phyloP scores from a whole-genome alignment of 2,329 filamentous ascomycete genomes.

The Aspergillus sclerotialis region DNA sequence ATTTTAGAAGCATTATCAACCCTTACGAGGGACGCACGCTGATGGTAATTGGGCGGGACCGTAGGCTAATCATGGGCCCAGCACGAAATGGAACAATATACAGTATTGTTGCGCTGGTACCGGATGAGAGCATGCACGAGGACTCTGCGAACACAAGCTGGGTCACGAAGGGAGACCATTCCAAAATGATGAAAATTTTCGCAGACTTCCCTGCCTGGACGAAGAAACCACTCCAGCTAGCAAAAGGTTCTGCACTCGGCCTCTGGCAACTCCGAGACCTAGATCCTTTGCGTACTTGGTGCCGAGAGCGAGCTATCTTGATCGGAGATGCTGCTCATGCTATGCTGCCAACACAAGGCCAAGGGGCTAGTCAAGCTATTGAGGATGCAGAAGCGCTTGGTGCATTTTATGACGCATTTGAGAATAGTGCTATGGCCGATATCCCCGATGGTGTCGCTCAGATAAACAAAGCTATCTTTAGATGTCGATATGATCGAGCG shows the following conservation, averaged over 20 bases:
- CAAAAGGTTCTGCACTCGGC: not conserved
- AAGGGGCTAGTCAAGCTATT: conserved; percentile 37
- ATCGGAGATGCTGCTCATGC: conserved; percentile 35
- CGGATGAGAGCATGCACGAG: too few relatives aligned
- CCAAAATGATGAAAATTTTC: not conserved
- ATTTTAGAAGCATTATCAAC: conserved; percentile 25
- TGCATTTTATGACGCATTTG: conserved; percentile 4
- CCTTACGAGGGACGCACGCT: conserved; percentile 36
- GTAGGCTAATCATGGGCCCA: conserved; percentile 42
- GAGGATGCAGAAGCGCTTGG: conserved; percentile 33
- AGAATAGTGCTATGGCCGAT: too few relatives aligned
- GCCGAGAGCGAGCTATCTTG: conserved; percentile 16
- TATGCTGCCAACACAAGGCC: conserved; percentile 37
- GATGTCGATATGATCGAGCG: conserved; percentile 30
- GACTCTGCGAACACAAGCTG: too few relatives aligned
- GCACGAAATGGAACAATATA: conserved; percentile 35
- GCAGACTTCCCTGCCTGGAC: not conserved
- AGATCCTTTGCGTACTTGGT: conserved; percentile 13
- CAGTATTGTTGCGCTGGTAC: conserved; percentile 40
- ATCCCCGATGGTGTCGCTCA: too few relatives aligned
- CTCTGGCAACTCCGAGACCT: not conserved
- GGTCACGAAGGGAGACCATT: too few relatives aligned
- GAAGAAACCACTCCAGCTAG: not conserved
- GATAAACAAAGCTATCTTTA: conserved; percentile 18
- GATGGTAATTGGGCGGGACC: conserved; percentile 40